Evolutionary conservation across 2,329 filamentous ascomycete genomes (phyloP), one percentile per base, ranked within the genome.

Genomic region (Colletotrichum gloeosporioides): DNA sequence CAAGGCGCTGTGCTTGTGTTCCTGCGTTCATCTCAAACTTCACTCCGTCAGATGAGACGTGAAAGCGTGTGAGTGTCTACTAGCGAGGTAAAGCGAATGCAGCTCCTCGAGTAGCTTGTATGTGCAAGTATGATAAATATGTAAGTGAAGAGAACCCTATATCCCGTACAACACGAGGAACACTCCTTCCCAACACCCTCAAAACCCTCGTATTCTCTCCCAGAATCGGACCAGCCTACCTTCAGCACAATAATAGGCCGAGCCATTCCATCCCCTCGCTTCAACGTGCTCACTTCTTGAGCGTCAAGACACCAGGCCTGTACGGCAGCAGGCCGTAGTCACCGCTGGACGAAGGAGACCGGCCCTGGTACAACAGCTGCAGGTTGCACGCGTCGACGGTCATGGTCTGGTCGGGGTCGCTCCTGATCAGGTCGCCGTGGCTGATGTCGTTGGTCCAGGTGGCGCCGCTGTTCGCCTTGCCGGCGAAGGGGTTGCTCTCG

Each of bases 381-480:
- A 94, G 83, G 80, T 93, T 93, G 86, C 92, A 94, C 2, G 91
- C 86, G 79, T 93, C 90, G 74, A 94, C 81, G 0, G 89, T 88
- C 84, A 92, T 89, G 2, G 91, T 94, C 85, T 94, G 89, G 79
- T 94, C 92, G 4, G 88, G 81, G 79, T 87, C 89, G 73, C 77
- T 86, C 75, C 92, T 88, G 73, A 93, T 80, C 55, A 93, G 81
- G 77, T 94, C 92, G 44, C 92, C 92, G 79, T 93, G 91, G 80
- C 90, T 92, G 81, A 94, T 93, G 76, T 93, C 91, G 81, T 93
- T 90, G 63, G 92, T 93, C 92, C 92, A 94, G 22, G 87, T 88
- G 2, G 91, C 91, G 49, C 90, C 92, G 66, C 88, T 92, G 84
- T 93, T 94, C 32, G 88, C 90, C 85, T 92, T 92, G 79, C 92